Evolutionary conservation across 345 rosid species (phyloP), one percentile per base, ranked within the genome.

Genomic region (Murraya paniculata): DNA sequence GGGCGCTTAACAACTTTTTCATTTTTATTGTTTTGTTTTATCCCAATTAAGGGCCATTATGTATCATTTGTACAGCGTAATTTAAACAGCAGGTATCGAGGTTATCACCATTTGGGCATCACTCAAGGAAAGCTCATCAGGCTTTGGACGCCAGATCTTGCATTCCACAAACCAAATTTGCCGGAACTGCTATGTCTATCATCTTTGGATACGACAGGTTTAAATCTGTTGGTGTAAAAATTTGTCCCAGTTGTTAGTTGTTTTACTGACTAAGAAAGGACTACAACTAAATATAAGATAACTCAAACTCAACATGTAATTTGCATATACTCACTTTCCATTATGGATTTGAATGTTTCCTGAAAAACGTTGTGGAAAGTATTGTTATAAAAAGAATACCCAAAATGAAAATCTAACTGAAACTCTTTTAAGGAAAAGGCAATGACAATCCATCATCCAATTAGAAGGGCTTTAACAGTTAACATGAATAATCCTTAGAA

Each of bases 111-210:
- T 11, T 69, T 25, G 21, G 64, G 19, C 24, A 36, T 27, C n/a
- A 22, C 31, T 14, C 50, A 35, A 58, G 9, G 48, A 35, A 55
- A 77, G 36, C 64, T 76, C 68, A 38, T 35, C 79, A 58, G 64
- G 79, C 76, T 82, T 78, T 68, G 31, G 79, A 58, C 27, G 81
- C 69, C 72, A 68, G 35, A 77, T 90, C 97, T 89, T 96, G 99
- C 87, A 91, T 81, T 66, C 98, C 98, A 73, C 98, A 96, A 14
- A 87, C 90, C 93, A 92, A 80, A 70, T 94, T 96, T 56, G 94
- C 92, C 36, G 94, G 99, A 45, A 90, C 97, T 25, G 98, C 93
- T 61, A 89, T 80, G 68, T 91, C 98, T 31, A 94, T 92, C 98
- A 91, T 89, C 90, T 94, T 91, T 22, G 99, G 99, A 84, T 92